phyloP scores from a whole-genome alignment of 2,329 filamentous ascomycete genomes.

The Teratosphaeria epicoccoides region DNA sequence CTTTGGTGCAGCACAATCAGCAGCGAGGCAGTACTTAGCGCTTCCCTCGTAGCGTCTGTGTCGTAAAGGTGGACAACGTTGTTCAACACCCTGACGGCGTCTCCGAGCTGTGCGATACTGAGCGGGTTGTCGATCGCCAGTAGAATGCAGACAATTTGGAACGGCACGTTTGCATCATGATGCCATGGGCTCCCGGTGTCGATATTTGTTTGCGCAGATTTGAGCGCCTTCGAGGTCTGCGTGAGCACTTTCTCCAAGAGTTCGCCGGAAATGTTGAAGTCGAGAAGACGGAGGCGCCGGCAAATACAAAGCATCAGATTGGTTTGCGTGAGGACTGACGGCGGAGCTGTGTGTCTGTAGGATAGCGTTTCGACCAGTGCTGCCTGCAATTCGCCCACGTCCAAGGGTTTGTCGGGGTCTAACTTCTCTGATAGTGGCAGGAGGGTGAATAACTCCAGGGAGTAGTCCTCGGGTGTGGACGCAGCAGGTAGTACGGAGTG shows the following conservation, averaged over 20 bases:
- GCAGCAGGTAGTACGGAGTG: conserved; percentile 28
- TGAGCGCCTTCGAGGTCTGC: conserved; percentile 33
- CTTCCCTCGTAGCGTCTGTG: conserved; percentile 33
- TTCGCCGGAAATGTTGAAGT: conserved; percentile 30
- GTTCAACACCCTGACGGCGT: conserved; percentile 33
- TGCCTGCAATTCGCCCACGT: conserved; percentile 33
- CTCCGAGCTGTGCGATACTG: conserved; percentile 35
- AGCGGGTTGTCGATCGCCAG: conserved; percentile 41
- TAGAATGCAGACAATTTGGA: conserved; percentile 44
- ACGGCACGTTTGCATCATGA: conserved; percentile 46
- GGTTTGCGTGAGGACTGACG: conserved; percentile 40
- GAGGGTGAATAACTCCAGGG: conserved; percentile 38
- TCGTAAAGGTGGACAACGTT: conserved; percentile 9
- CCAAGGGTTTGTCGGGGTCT: conserved; percentile 37
- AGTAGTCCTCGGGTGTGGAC: conserved; percentile 28
- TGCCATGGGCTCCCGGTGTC: conserved; percentile 41
- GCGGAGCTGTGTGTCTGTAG: conserved; percentile 30
- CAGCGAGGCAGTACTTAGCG: conserved; percentile 41
- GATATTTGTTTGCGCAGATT: conserved; percentile 35
- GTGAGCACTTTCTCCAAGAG: conserved; percentile 36
- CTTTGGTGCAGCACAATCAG: conserved; percentile 41
- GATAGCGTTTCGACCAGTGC: conserved; percentile 34
- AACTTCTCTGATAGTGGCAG: conserved; percentile 41
- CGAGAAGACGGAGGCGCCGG: conserved; percentile 40
- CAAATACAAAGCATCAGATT: conserved; percentile 46